Evolutionary conservation across 1,284 basidiomycete genomes (phyloP), one percentile per base, ranked within the genome.

Genomic region (Ganoderma resinaceum): DNA sequence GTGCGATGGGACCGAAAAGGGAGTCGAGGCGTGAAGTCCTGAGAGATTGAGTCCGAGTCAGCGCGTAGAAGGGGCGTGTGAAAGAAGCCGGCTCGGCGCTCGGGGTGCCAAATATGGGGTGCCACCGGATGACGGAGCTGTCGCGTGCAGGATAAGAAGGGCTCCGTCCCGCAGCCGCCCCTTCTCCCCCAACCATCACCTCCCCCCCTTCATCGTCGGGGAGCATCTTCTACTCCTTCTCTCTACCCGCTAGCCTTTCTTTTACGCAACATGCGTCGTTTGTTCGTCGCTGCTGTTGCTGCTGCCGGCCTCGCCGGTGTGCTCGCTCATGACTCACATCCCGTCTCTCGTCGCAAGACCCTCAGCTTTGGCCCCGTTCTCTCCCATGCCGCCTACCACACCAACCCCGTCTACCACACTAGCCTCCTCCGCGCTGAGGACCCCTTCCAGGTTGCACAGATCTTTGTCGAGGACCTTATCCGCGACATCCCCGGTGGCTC

Each of bases 341-440:
- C 65, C 38, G 76, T 83, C 40, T 77, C 78, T 57, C 82, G 83
- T 71, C 87, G 94, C 75, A 95, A 95, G 89, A 87, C 93, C 0
- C 85, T 95, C 61, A 88, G 89, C 14, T 96, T 95, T 77, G 94
- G 94, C 20, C 92, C 94, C 18, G 80, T 85, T 23, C 91, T 90
- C 72, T 87, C 90, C 12, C 91, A 95, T 77, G 89, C 92, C 7
- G 85, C 86, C 43, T 95, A 91, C 81, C 80, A 85, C 67, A 81
- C 88, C n/a, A 82, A 79, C 70, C 86, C 84, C 12, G 81, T 84
- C 71, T 80, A 83, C 72, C 80, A 85, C 63, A 72, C 81, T 40
- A 81, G 79, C 72, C 75, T 80, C 79, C 11, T 79, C 81, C 76
- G 79, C 64, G 73, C 80, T 31, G 76, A 80, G 35, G 84, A 89